Evolutionary conservation across 305 asterid genomes (phyloP), one percentile per base, ranked within the genome.

Genomic region (Plantago rigida): DNA sequence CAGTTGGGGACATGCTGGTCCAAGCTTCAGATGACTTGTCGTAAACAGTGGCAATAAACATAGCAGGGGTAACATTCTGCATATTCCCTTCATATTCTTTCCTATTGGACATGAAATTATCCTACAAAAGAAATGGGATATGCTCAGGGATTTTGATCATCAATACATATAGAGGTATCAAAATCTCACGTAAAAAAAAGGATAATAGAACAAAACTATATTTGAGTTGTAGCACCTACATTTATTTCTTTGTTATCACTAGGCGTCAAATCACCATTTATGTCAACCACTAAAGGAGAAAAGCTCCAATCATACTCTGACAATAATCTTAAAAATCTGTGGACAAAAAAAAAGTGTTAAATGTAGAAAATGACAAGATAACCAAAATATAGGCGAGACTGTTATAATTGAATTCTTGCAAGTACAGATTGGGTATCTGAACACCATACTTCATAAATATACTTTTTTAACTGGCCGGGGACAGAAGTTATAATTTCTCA

Each of bases 231-330:
- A 47, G 69, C 68, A 56, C 79, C 71, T 83, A 81, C 99, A 75
- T 77, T 78, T 69, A 93, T 89, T 71, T 89, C 90, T 68, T 76
- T 87, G 64, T 70, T 77, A 78, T 87, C 99, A 50, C 79, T 85
- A n/a, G 87, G 70, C 63, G 89, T 77, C 69, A 93, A 73, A 64
- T 93, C 97, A 54, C 79, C 84, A 72, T 93, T 87, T 68, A 93
- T 83, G 78, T 93, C 99, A 58, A 89, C 75, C 48, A 87, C 78
- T 69, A 89, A 72, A 69, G 99, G 87, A 71, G 85, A 83, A 75
- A 87, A 93, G 57, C 72, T 79, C 99, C 99, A 93, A 70, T 87
- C 97, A 60, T 84, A 85, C 67, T 80, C 87, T n/a, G 96, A 78
- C 68, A 93, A 71, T 72, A 93, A 73, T 47, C 97, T 77, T 61